Evolutionary conservation across 1,284 basidiomycete genomes (phyloP).

Genomic region (Sphaerobolus stellatus): DNA sequence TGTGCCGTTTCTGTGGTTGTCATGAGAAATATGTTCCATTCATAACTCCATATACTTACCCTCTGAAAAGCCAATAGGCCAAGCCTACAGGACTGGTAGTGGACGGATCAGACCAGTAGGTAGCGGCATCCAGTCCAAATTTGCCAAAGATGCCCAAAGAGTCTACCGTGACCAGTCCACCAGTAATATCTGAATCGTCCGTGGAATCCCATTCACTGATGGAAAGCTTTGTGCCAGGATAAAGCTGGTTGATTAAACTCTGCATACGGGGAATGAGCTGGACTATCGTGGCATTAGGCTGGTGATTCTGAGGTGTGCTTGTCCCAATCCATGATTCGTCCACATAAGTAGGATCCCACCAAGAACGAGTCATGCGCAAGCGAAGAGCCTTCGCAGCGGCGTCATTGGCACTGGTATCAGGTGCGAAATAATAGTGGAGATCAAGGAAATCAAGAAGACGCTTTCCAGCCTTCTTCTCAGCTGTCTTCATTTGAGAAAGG

Average conservation of each 20-base stretch:
- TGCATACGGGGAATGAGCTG: constrained; percentile 48
- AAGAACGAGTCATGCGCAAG: constrained; percentile 46
- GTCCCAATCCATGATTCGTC: constrained; percentile 52
- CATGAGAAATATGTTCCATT: neutral
- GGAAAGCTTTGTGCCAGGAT: constrained; percentile 53
- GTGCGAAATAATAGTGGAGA: constrained; percentile 52
- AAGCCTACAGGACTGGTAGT: constrained; percentile 44
- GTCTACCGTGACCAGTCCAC: constrained; percentile 49
- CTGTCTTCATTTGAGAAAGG: constrained; percentile 44
- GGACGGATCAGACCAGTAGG: constrained; percentile 48
- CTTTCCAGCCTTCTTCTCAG: constrained; percentile 35
- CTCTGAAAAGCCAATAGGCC: constrained; percentile 53
- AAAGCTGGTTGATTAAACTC: constrained; percentile 44
- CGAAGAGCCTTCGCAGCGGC: constrained; percentile 48
- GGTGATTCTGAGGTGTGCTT: constrained; percentile 41
- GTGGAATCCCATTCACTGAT: constrained; percentile 48
- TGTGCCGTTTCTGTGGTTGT: constrained; percentile 38
- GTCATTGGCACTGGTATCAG: constrained; percentile 51
- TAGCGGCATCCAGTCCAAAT: constrained; percentile 46
- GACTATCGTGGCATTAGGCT: constrained; percentile 43
- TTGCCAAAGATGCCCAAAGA: constrained; percentile 47
- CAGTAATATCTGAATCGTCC: constrained; percentile 46
- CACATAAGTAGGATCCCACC: constrained; percentile 49
- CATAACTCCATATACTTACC: constrained; percentile 30
- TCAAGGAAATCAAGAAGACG: constrained; percentile 50